Evolutionary conservation across 148 eudicot species (phyloP).

Genomic region (Silene uniflora): DNA sequence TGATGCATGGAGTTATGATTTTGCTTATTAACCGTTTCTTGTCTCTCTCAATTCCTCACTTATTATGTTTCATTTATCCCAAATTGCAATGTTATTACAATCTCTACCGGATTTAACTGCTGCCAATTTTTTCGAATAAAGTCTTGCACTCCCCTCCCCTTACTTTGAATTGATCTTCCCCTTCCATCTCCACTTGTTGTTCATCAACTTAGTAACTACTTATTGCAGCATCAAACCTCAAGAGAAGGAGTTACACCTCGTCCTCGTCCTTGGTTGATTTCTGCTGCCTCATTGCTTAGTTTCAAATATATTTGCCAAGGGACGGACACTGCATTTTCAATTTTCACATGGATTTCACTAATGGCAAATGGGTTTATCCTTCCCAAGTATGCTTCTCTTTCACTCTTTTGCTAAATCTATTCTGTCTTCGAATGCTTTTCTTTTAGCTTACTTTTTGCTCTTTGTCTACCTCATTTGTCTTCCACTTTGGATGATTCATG

Average conservation of each 20-base stretch:
- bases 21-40: too few relatives aligned
- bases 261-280: slow-evolving; percentile 37
- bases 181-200: slow-evolving; percentile 7
- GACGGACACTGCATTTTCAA: slow-evolving; percentile 39
- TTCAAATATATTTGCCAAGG: slow-evolving; percentile 35
- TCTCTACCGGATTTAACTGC: too few relatives aligned
- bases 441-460: background rate
- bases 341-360: slow-evolving; percentile 38
- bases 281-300: slow-evolving; percentile 36
- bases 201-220: slow-evolving; percentile 21
- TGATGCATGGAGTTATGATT: too few relatives aligned
- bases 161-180: too few relatives aligned
- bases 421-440: background rate
- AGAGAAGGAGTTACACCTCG: slow-evolving; percentile 31
- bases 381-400: slow-evolving; percentile 37
- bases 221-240: slow-evolving; percentile 29
- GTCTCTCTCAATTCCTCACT: too few relatives aligned
- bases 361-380: slow-evolving; percentile 31
- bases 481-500: too few relatives aligned
- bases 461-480: background rate
- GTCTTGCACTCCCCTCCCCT: too few relatives aligned
- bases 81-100: too few relatives aligned
- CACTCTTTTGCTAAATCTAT: background rate
- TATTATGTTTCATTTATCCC: too few relatives aligned
- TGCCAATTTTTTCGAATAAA: too few relatives aligned